These are phyloP conservation scores for Scleroderma bovista DNA, from an alignment of 768 basidiomycete genomes.

Conservation along the genomic window DNA sequence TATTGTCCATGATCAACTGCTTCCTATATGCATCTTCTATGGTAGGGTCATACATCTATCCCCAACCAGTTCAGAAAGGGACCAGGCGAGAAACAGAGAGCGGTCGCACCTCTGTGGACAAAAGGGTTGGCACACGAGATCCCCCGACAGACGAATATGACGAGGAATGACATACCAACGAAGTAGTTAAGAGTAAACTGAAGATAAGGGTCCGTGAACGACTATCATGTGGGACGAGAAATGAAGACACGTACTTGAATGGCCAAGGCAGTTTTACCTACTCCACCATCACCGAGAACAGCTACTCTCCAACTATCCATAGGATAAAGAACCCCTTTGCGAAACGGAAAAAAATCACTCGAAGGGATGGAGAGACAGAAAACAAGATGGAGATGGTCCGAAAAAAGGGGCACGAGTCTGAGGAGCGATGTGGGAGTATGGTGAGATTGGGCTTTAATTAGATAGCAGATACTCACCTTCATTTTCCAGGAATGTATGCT, in stretches of 20 bases:
- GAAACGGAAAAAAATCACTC: conserved; percentile 12
- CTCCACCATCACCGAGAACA: conserved; percentile 94
- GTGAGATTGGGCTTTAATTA: too few relatives aligned
- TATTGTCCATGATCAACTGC: conserved; percentile 89
- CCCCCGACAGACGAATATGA: conserved; percentile 3
- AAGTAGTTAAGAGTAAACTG: conserved; percentile 96
- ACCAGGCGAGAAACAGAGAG: conserved; percentile 6
- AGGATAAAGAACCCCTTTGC: conserved; percentile 21
- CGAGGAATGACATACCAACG: conserved; percentile 60
- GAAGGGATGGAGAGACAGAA: conserved; percentile 2
- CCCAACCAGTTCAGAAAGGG: conserved; percentile 7
- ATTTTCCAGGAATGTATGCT: too few relatives aligned
- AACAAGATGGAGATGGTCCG: conserved; percentile 12
- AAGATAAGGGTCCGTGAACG: conserved; percentile 8
- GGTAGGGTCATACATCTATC: conserved; percentile 92
- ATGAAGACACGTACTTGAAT: conserved; percentile 64
- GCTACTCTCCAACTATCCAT: conserved; percentile 97
- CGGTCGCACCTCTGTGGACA: conserved; percentile 52
- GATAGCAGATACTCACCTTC: too few relatives aligned
- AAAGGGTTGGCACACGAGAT: conserved; percentile 13
- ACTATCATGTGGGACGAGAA: neutral
- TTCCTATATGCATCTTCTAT: conserved; percentile 98
- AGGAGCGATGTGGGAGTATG: conserved; percentile 1
- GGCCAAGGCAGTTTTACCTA: conserved; percentile 94
- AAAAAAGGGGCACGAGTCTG: conserved; percentile 13